Conservation (phyloP, 2,329 filamentous ascomycete species). For the Penicillium aurantiogriseum region DNA sequence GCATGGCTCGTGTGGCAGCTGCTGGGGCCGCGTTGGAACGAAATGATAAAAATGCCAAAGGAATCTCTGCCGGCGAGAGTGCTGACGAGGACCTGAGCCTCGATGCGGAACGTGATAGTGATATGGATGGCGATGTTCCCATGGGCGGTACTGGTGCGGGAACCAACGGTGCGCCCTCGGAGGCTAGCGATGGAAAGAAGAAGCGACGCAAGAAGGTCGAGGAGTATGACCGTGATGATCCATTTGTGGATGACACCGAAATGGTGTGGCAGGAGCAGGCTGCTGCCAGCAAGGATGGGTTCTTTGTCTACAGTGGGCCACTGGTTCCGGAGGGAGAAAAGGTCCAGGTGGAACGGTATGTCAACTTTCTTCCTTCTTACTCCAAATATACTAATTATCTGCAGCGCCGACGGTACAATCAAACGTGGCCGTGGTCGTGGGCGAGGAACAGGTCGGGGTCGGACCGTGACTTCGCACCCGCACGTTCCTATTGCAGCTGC, state of each 20-base stretch:
- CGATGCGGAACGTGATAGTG: slow-evolving; percentile 74
- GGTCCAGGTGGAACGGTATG: slow-evolving; percentile 61
- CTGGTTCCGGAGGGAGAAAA: slow-evolving; percentile 85
- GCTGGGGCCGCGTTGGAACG: slow-evolving; percentile 83
- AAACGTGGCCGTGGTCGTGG: slow-evolving; percentile 61
- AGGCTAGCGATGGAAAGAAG: slow-evolving; percentile 66
- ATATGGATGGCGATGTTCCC: slow-evolving; percentile 49
- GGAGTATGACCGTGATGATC: slow-evolving; percentile 66
- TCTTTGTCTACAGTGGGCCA: slow-evolving; percentile 96
- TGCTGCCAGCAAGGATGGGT: slow-evolving; percentile 89
- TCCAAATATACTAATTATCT: slow-evolving; percentile 35
- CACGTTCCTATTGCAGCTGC: slow-evolving; percentile 74
- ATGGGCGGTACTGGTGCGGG: slow-evolving; percentile 44
- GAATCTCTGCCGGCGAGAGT: slow-evolving; percentile 70
- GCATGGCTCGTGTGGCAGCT: slow-evolving; percentile 82
- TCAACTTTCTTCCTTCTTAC: slow-evolving; percentile 24
- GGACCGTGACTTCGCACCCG: slow-evolving; percentile 65
- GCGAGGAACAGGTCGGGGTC: slow-evolving; percentile 49
- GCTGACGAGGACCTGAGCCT: slow-evolving; percentile 75
- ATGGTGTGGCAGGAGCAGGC: slow-evolving; percentile 93
- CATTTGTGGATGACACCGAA: slow-evolving; percentile 85
- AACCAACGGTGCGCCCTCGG: slow-evolving; percentile 55
- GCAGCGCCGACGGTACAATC: slow-evolving; percentile 69
- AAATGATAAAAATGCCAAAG: slow-evolving; percentile 65
- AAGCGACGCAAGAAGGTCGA: slow-evolving; percentile 69